These are phyloP conservation scores for Saposhnikovia divaricata DNA, from an alignment of 129 eudicot genomes.

Conservation along the genomic window DNA sequence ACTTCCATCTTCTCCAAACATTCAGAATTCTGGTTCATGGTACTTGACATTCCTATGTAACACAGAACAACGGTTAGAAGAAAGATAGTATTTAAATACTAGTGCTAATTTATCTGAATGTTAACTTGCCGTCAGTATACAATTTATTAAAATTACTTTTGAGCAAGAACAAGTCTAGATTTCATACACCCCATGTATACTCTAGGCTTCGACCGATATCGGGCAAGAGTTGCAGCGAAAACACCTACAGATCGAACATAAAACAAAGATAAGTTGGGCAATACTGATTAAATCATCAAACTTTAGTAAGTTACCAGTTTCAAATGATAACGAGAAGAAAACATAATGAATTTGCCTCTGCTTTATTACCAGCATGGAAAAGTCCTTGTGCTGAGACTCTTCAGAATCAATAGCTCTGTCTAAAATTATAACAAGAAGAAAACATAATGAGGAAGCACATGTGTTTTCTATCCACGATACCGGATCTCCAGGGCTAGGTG, in stretches of 20 bases:
- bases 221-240: constrained; percentile 67
- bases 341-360: too few relatives aligned
- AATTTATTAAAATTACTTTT: constrained; percentile 34
- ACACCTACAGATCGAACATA: constrained; percentile 28
- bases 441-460: constrained; percentile 32
- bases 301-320: too few relatives aligned
- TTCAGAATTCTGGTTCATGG: constrained; percentile 85
- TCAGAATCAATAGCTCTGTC: too few relatives aligned
- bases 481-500: constrained; percentile 20
- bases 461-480: constrained; percentile 20
- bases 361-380: too few relatives aligned
- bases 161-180: constrained; percentile 80
- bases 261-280: constrained; percentile 2
- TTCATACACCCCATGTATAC: constrained; percentile 76
- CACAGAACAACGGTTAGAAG: neutral
- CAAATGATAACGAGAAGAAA: too few relatives aligned
- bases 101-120: neutral
- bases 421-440: too few relatives aligned
- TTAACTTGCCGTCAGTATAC: neutral
- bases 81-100: neutral
- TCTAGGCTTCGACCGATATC: constrained; percentile 58
- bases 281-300: neutral
- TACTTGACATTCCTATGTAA: constrained; percentile 52
- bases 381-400: too few relatives aligned
- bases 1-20: constrained; percentile 86